phyloP scores from a whole-genome alignment of 352 stramenopile species.

The Phytopythium delawarense region DNA sequence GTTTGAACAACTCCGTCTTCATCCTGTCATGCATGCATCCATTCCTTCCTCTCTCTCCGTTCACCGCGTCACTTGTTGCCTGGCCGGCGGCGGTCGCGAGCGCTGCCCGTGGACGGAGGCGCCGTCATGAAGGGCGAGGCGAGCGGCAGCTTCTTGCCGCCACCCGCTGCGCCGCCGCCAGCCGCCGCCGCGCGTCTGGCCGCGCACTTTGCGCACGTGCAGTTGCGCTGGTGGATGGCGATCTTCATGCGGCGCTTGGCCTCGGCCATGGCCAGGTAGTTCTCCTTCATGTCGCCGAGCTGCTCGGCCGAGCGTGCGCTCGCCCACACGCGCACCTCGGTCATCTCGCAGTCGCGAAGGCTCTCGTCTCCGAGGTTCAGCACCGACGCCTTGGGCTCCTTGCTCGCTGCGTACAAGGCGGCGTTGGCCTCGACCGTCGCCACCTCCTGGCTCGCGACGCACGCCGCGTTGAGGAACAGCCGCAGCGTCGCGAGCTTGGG shows the following conservation, averaged over 20 bases:
- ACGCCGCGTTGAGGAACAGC: slow-evolving; percentile 56
- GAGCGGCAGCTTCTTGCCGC: slow-evolving; percentile 19
- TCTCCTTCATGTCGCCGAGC: slow-evolving; percentile 82
- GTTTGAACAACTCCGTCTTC: slow-evolving; percentile 42
- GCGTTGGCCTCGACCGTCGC: slow-evolving; percentile 30
- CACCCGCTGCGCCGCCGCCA: slow-evolving; percentile 3
- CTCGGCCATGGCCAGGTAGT: slow-evolving; percentile 82
- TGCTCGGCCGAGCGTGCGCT: slow-evolving; percentile 65
- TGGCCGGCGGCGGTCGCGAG: slow-evolving; percentile 37
- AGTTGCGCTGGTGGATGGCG: slow-evolving; percentile 80
- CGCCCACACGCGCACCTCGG: slow-evolving; percentile 77
- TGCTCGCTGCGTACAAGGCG: not conserved
- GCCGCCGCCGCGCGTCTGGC: slow-evolving; percentile 26
- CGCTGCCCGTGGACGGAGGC: slow-evolving; percentile 26
- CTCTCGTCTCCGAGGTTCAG: slow-evolving; percentile 37
- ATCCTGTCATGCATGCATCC: not conserved
- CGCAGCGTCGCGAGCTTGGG: slow-evolving; percentile 42
- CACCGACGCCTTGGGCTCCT: slow-evolving; percentile 20
- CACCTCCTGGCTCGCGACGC: slow-evolving; percentile 47
- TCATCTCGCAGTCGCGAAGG: slow-evolving; percentile 61
- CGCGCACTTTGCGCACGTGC: slow-evolving; percentile 74
- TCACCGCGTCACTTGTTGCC: not conserved
- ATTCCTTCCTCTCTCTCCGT: slow-evolving; percentile 4
- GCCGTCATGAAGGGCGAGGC: slow-evolving; percentile 40
- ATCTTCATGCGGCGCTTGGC: slow-evolving; percentile 83